Conservation (phyloP, 2,329 filamentous ascomycete species). For the Capronia americana region DNA sequence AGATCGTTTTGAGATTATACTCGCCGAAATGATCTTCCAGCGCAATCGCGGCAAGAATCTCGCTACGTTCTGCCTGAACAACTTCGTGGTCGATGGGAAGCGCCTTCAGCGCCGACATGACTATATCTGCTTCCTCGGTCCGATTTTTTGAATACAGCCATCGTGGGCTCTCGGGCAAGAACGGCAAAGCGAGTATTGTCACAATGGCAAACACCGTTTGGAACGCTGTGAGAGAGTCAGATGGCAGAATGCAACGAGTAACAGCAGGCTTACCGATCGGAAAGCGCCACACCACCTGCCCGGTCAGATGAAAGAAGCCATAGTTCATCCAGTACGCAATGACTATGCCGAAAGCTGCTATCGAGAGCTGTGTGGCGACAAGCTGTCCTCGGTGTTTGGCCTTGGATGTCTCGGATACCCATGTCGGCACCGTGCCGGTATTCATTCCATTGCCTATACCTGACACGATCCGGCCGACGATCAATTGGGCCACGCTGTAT, state of each 20-base stretch:
- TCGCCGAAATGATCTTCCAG: slow-evolving; percentile 17
- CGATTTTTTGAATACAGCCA: slow-evolving; percentile 6
- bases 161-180: slow-evolving; percentile 10
- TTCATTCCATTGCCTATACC: slow-evolving; percentile 61
- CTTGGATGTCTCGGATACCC: slow-evolving; percentile 59
- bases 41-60: slow-evolving; percentile 17
- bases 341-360: slow-evolving; percentile 58
- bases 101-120: slow-evolving; percentile 42
- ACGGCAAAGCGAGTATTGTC: slow-evolving; percentile 47
- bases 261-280: slow-evolving; percentile 38
- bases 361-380: slow-evolving; percentile 56
- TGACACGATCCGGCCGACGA: slow-evolving; percentile 55
- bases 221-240: slow-evolving; percentile 47
- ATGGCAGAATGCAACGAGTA: neutral
- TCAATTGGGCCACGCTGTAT: slow-evolving; percentile 56
- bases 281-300: slow-evolving; percentile 54
- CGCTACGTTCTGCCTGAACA: slow-evolving; percentile 12
- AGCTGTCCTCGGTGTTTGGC: slow-evolving; percentile 53
- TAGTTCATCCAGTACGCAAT: slow-evolving; percentile 62
- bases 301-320: slow-evolving; percentile 55
- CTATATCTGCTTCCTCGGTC: neutral
- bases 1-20: slow-evolving; percentile 14
- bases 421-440: slow-evolving; percentile 58
- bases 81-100: slow-evolving; percentile 5
- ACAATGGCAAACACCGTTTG: slow-evolving; percentile 59